Evolutionary conservation across 768 basidiomycete species (phyloP).

Genomic region (Termitomyces sp.): DNA sequence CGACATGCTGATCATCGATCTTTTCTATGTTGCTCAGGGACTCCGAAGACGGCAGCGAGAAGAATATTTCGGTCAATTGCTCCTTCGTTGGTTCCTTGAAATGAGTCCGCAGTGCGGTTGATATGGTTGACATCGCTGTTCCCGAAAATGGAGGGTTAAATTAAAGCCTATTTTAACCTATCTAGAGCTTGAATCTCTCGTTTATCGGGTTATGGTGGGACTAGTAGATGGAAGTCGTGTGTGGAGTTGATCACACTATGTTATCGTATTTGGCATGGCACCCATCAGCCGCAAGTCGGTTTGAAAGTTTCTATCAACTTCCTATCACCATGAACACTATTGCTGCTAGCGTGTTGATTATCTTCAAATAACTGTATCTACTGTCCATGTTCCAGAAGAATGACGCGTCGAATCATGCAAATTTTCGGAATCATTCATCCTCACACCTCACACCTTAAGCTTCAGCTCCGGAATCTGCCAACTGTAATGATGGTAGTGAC

Average conservation of each 20-base stretch:
- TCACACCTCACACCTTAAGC: no score
- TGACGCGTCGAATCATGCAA: not conserved
- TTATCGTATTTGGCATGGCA: not conserved
- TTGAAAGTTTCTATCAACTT: no score
- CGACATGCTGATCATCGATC: constrained; percentile 36
- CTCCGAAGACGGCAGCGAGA: constrained; percentile 65
- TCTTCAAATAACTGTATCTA: not conserved
- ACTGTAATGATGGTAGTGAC: no score
- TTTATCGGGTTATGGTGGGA: not conserved
- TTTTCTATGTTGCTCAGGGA: constrained; percentile 21
- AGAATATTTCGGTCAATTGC: constrained; percentile 80
- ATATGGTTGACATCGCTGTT: constrained; percentile 69
- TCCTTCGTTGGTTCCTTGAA: constrained; percentile 94
- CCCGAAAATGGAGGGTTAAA: not conserved
- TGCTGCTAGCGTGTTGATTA: not conserved
- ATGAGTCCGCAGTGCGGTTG: constrained; percentile 74
- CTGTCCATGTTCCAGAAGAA: not conserved
- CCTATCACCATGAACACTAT: not conserved
- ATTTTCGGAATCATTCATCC: not conserved
- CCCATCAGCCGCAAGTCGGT: not conserved
- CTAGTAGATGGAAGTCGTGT: not conserved
- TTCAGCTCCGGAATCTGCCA: no score
- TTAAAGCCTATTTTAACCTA: not conserved
- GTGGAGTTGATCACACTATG: not conserved
- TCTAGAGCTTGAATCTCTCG: not conserved